phyloP scores from a whole-genome alignment of 1,284 basidiomycete species.

The Nidula niveotomentosa region DNA sequence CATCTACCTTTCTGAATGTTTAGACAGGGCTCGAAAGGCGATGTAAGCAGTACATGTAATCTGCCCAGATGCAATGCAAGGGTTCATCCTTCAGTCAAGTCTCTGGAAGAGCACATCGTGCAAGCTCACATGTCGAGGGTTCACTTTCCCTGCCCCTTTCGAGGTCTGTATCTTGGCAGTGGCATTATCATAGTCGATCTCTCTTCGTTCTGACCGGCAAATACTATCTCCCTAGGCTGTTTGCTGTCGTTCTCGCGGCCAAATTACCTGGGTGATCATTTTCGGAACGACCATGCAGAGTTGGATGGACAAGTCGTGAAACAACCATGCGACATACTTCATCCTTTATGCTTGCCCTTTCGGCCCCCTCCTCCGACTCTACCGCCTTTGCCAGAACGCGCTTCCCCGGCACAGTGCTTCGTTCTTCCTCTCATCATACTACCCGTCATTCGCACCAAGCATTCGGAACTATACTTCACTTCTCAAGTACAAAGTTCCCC shows the following conservation, averaged over 20 bases:
- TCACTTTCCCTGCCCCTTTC: background rate
- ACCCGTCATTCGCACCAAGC: background rate
- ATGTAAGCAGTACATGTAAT: background rate
- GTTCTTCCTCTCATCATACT: background rate
- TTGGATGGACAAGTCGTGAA: background rate
- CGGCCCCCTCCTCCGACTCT: background rate
- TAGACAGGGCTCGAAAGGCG: background rate
- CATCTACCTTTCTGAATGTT: background rate
- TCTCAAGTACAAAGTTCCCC: background rate
- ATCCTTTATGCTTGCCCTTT: background rate
- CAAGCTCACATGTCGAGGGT: conserved; percentile 1
- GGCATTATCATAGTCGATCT: background rate
- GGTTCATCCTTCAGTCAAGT: background rate
- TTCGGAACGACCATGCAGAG: background rate
- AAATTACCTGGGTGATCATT: background rate
- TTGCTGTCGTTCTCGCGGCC: background rate
- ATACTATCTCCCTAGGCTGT: background rate
- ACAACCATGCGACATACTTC: background rate
- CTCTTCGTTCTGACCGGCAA: background rate
- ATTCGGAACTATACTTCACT: background rate
- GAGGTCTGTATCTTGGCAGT: background rate
- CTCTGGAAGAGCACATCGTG: background rate
- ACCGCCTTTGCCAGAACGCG: background rate
- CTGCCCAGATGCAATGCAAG: conserved; percentile 2
- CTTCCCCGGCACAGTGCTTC: background rate